phyloP scores from a whole-genome alignment of 2,329 filamentous ascomycete genomes.

The Penicillium freii region DNA sequence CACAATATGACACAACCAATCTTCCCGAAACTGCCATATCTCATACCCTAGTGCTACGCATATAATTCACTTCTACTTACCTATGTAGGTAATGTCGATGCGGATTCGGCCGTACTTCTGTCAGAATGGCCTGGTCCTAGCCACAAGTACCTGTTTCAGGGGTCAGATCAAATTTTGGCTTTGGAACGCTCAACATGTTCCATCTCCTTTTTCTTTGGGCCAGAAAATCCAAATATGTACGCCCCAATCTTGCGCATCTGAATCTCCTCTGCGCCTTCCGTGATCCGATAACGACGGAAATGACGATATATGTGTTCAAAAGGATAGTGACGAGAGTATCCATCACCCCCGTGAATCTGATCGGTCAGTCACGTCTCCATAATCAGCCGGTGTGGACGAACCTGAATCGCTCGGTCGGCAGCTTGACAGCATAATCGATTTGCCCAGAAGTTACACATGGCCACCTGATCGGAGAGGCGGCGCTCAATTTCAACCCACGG shows the following conservation, averaged over 20 bases:
- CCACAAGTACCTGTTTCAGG: background rate
- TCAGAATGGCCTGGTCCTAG: background rate
- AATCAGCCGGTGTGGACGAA: slow-evolving; percentile 14
- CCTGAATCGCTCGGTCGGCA: slow-evolving; percentile 62
- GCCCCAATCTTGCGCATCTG: slow-evolving; percentile 65
- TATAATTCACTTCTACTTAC: too few species aligned
- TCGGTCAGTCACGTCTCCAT: background rate
- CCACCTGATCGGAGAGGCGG: slow-evolving; percentile 60
- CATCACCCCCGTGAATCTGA: slow-evolving; percentile 56
- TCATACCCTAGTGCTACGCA: background rate
- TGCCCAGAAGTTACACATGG: slow-evolving; percentile 66
- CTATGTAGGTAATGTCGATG: background rate
- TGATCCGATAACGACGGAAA: slow-evolving; percentile 62
- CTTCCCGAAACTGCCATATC: background rate
- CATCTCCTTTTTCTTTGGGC: slow-evolving; percentile 17
- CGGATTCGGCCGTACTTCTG: background rate
- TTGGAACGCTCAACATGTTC: background rate
- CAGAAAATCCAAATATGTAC: slow-evolving; percentile 54
- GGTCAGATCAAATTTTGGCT: slow-evolving; percentile 12
- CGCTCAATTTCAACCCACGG: slow-evolving; percentile 56
- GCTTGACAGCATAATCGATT: slow-evolving; percentile 61
- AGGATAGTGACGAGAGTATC: slow-evolving; percentile 58
- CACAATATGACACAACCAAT: too few species aligned
- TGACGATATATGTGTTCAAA: slow-evolving; percentile 67
- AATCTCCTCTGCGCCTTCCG: slow-evolving; percentile 64